Evolutionary conservation across 2,329 filamentous ascomycete species (phyloP).

Genomic region (Fusarium nanum): DNA sequence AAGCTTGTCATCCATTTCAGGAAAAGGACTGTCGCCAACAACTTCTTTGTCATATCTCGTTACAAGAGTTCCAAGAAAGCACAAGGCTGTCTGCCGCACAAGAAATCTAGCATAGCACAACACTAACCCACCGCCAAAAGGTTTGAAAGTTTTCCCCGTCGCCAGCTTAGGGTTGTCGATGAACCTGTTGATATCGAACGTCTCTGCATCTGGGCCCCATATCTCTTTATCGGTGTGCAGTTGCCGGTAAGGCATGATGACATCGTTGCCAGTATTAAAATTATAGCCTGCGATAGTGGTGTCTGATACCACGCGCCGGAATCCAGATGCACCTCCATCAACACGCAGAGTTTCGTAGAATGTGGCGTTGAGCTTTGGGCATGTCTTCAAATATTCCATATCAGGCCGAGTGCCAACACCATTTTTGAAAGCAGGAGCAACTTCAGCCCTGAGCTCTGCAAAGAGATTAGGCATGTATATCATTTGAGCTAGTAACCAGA

Average conservation of each 20-base stretch:
- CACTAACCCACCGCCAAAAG: not conserved
- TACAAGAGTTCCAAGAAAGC: slow-evolving; percentile 1
- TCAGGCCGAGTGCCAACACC: not conserved
- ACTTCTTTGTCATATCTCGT: not conserved
- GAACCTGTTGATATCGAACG: not conserved
- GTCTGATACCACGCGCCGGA: not conserved
- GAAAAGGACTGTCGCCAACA: not conserved
- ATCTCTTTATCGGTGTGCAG: not conserved
- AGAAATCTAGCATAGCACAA: not conserved
- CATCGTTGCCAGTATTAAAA: not conserved
- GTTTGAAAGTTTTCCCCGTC: not conserved
- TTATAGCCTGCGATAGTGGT: not conserved
- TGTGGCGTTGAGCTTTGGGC: not conserved
- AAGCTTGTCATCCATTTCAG: not conserved
- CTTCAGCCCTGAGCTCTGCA: not conserved
- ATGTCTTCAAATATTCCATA: not conserved
- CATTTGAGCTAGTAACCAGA: too few relatives aligned
- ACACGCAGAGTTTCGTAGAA: not conserved
- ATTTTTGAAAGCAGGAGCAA: not conserved
- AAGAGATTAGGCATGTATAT: too few relatives aligned
- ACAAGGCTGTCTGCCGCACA: not conserved
- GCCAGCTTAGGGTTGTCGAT: not conserved
- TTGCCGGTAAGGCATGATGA: not conserved
- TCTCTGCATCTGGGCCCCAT: not conserved
- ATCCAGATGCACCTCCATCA: not conserved